Evolutionary conservation across 2,329 filamentous ascomycete genomes (phyloP), one percentile per base, ranked within the genome.

Genomic region (Simplicillium aogashimaense): DNA sequence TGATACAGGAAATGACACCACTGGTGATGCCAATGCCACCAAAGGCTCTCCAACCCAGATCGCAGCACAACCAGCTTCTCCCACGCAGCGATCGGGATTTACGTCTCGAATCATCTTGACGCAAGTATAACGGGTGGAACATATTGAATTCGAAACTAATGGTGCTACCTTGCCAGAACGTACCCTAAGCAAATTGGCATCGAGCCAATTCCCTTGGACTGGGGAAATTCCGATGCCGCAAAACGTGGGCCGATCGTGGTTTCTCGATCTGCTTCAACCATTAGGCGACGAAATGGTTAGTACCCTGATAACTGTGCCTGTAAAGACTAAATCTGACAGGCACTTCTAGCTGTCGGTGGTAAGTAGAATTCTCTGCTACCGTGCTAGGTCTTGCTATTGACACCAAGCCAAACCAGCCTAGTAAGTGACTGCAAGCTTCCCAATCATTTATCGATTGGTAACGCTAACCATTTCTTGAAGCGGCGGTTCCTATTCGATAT

Each of bases 131-230:
- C 13, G 4, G 12, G 15, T 12, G 13, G 30, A n/a, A 7, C 16
- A n/a, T 25, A 25, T 35, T 3, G 14, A 33, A n/a, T 3, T 18
- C 15, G 16, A n/a, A 3, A 35, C 14, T n/a, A 16, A 15, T 16
- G 14, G 29, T 3, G 32, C 12, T 7, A 35, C 29, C 18, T 31
- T 28, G 32, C 11, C 34, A 78, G 74, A 38, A 95, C 89, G 6
- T 95, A 97, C 61, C 90, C 90, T 20, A 88, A 87, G 51, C 90
- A 95, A 64, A 87, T 86, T 49, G 90, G 90, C 46, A 90, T 97
- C 61, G 86, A 94, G 48, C 89, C 90, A n/a, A 67, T 95, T 38
- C 77, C 80, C 16, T 78, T 97, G 71, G 74, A 84, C 50, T 97
- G 90, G 90, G 90, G 90, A 38, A 78, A 86, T 41, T 65, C 74